Base-by-base conservation (phyloP, 1,284 basidiomycete genomes). In the Vanrija humicola region DNA sequence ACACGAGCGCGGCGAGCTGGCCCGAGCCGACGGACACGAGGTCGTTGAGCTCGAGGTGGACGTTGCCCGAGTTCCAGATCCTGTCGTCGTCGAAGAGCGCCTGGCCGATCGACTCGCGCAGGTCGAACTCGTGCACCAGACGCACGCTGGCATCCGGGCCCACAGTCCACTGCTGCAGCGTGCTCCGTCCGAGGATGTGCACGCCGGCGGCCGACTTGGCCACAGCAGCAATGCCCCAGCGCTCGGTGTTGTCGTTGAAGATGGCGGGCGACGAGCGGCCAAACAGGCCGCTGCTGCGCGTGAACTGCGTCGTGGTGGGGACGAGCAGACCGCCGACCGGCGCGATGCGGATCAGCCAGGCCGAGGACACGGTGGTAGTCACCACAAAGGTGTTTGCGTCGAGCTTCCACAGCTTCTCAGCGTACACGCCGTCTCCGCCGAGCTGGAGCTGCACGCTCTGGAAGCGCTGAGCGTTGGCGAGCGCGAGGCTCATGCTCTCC, bases 401-500 rank as follows among this genome's bases (percentile, higher is more conserved):
- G n/a, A 71, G 44, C 48, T 68, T 61, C 48, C 63, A 63, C 16
- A 78, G 56, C 16, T 57, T 62, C 21, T 75, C 70, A 2, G 74
- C 72, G 47, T 66, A 65, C 49, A 78, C 78, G 39, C 77, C 77
- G 42, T 78, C 75, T 15, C 66, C 61, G 7, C 50, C 55, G 5
- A 78, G 53, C 3, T 67, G 58, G 1, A 72, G 49, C 47, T 69
- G 58, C 6, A 64, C 25, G 16, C 46, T 51, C 46, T 68, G 64
- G 47, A 60, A 74, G 18, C 63, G 58, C 26, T 67, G 69, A 51
- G 58, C 72, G 38, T 70, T 73, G 16, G 72, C 66, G 25, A 79
- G 68, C 1, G 77, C 76, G 23, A 72, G 55, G 29, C 68, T 71
- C 62, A 78, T 68, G 38, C 62, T 69, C 47, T 78, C 75, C 78